Evolutionary conservation across 169 alveolate species (phyloP).

Genomic region (Eimeria maxima): DNA sequence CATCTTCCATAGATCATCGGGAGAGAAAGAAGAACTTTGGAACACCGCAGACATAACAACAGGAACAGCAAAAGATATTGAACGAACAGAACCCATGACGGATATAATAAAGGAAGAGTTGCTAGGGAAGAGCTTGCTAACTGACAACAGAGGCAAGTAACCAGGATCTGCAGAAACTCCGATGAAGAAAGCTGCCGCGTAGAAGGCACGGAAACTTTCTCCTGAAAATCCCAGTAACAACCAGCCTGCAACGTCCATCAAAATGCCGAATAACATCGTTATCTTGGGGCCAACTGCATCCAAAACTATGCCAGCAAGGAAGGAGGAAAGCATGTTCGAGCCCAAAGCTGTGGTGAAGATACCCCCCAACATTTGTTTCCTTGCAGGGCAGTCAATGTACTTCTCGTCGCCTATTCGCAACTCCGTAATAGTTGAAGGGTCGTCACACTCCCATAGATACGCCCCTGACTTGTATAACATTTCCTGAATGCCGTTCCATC

Average conservation of each 20-base stretch:
- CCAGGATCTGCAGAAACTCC: conserved; percentile 83
- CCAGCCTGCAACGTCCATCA: conserved; percentile 79
- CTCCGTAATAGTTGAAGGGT: not conserved
- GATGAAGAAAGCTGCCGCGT: conserved; percentile 77
- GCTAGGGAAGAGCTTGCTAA: conserved; percentile 71
- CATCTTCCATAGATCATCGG: conserved; percentile 62
- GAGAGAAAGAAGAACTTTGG: not conserved
- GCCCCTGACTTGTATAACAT: conserved; percentile 85
- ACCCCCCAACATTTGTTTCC: conserved; percentile 72
- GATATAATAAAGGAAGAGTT: conserved; percentile 77
- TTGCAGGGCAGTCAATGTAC: conserved; percentile 68
- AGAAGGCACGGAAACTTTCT: conserved; percentile 53
- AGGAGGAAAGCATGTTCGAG: conserved; percentile 76
- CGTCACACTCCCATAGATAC: conserved; percentile 78
- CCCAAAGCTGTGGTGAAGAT: conserved; percentile 72
- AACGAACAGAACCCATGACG: conserved; percentile 79
- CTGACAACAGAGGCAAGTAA: conserved; percentile 77
- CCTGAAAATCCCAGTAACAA: conserved; percentile 48
- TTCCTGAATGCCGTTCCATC: conserved; percentile 85
- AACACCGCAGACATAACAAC: conserved; percentile 72
- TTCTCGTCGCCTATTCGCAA: conserved; percentile 16
- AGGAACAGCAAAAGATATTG: conserved; percentile 80
- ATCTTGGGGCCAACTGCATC: conserved; percentile 83
- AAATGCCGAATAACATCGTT: conserved; percentile 35
- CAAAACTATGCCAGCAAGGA: conserved; percentile 55